Conservation (phyloP, 192 early-diverging fungal species). For the Funneliformis geosporum region DNA sequence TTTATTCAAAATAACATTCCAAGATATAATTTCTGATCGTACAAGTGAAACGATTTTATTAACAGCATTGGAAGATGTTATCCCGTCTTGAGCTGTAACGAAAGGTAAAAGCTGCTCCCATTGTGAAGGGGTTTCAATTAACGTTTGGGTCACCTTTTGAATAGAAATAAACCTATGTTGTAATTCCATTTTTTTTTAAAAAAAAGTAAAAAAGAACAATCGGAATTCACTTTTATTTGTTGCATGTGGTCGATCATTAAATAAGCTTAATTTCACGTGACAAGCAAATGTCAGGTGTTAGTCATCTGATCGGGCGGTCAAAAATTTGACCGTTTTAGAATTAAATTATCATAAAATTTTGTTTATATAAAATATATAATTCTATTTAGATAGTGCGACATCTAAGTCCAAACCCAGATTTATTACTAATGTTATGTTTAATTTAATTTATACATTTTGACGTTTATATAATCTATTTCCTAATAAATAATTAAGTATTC, state of each 20-base stretch:
- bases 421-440: too few species aligned
- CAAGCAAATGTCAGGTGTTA: too few species aligned
- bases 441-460: too few species aligned
- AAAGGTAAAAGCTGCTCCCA: slow-evolving; percentile 7
- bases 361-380: too few species aligned
- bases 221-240: neutral
- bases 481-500: too few species aligned
- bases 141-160: neutral
- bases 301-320: too few species aligned
- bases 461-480: too few species aligned
- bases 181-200: slow-evolving; percentile 3
- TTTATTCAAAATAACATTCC: neutral
- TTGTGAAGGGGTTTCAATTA: neutral
- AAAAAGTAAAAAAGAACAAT: neutral
- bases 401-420: too few species aligned
- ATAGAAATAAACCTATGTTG: neutral
- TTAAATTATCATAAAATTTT: too few species aligned
- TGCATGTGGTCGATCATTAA: neutral
- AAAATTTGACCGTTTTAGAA: too few species aligned
- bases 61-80: slow-evolving; percentile 18
- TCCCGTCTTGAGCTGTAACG: neutral
- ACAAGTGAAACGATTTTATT: neutral
- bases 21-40: neutral
- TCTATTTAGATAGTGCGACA: too few species aligned
- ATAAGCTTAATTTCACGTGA: neutral